Evolutionary conservation across 257 asterid species (phyloP).

Genomic region (Buddleja alternifolia): DNA sequence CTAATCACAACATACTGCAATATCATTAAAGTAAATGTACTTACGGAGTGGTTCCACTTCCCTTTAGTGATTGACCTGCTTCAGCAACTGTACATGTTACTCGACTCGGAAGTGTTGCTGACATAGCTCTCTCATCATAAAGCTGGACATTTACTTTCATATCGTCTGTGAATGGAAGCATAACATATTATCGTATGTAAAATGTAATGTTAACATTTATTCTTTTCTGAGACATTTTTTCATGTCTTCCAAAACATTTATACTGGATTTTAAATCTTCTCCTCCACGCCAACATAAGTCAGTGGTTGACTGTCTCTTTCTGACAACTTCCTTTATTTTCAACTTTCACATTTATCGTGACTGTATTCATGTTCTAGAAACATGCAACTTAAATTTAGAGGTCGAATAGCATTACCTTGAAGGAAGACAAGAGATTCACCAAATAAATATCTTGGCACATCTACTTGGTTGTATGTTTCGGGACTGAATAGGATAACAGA

Average conservation of each 20-base stretch:
- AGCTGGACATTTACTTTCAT: conserved; percentile 76
- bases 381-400: conserved; percentile 7
- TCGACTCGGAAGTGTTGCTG: conserved; percentile 76
- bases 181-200: conserved; percentile 1
- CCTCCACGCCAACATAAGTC: neutral
- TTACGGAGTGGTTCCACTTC: conserved; percentile 83
- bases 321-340: neutral
- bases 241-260: neutral
- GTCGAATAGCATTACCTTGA: conserved; percentile 61
- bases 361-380: neutral
- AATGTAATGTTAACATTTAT: too few relatives aligned
- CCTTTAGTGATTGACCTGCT: conserved; percentile 68
- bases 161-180: conserved; percentile 60
- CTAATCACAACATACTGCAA: conserved; percentile 3
- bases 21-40: conserved; percentile 36
- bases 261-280: neutral
- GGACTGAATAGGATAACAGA: conserved; percentile 53
- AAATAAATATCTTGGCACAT: conserved; percentile 82
- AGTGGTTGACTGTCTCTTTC: neutral
- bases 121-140: conserved; percentile 70
- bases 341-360: neutral
- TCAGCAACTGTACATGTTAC: conserved; percentile 84
- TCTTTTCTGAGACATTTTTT: neutral
- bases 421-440: conserved; percentile 86
- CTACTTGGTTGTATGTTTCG: conserved; percentile 71